Percentiles rank a stretch among this genome's conserved stretches.
Conservation (phyloP, 2,329 filamentous ascomycete species). For the Fonsecaea monophora region DNA sequence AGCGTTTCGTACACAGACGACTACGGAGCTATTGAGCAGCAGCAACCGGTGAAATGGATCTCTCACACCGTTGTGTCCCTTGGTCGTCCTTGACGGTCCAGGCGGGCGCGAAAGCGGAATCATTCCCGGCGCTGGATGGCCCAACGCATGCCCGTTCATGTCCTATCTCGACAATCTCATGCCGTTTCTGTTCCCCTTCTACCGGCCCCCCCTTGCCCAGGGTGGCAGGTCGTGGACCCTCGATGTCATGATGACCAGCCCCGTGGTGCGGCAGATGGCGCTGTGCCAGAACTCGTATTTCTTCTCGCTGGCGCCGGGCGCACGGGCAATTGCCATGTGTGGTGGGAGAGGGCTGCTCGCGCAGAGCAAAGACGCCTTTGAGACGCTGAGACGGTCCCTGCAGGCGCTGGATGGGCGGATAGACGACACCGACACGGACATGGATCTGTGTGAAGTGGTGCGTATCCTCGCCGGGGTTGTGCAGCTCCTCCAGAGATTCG, state of each 20-base stretch:
- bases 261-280: slow-evolving; percentile 63
- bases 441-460: slow-evolving; percentile 24
- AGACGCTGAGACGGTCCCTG: slow-evolving; percentile 37
- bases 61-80: neutral
- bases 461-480: slow-evolving; percentile 46
- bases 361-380: slow-evolving; percentile 28
- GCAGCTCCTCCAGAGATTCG: slow-evolving; percentile 47
- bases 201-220: slow-evolving; percentile 62
- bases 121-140: slow-evolving; percentile 16
- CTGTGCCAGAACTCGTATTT: slow-evolving; percentile 66
- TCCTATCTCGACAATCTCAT: slow-evolving; percentile 68
- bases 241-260: slow-evolving; percentile 63
- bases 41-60: neutral
- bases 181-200: slow-evolving; percentile 69
- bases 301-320: slow-evolving; percentile 51
- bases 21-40: neutral
- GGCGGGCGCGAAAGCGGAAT: slow-evolving; percentile 23
- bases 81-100: neutral
- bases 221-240: slow-evolving; percentile 69
- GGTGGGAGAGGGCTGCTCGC: slow-evolving; percentile 16
- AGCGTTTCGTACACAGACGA: neutral
- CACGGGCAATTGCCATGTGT: slow-evolving; percentile 14
- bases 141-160: slow-evolving; percentile 55
- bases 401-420: slow-evolving; percentile 37
- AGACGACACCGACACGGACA: slow-evolving; percentile 32